Base-by-base conservation (phyloP, 1,139 yeast species). In the Protomyces gravidus region DNA sequence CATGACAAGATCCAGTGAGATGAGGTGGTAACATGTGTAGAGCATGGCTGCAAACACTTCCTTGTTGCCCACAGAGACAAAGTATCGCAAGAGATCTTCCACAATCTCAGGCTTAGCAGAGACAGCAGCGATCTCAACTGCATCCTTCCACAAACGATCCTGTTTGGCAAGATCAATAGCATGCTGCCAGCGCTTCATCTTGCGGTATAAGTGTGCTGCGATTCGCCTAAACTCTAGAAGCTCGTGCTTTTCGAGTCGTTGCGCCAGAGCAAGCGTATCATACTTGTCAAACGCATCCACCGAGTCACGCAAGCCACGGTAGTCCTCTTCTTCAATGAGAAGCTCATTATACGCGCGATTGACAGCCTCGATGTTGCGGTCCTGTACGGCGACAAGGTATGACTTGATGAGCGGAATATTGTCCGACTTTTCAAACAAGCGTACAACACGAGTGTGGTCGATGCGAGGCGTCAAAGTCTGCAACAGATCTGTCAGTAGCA, bases 321-420 rank as follows among this genome's bases (percentile, higher is more conserved):
- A 83, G 72, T 92, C 97, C 73, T 89, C 95, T 75, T 92, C 98
- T 76, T 92, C 99, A 65, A 92, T 89, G 74, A 94, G 80, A 70
- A 92, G 76, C 69, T 90, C 96, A 71, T 92, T 97, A 76, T 92
- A 90, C 25, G 98, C 98, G 67, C 86, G 83, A 75, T 92, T 92
- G 52, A 92, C 97, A 63, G 90, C 84, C 17, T 92, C 83, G 71
- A 88, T 84, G 76, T 92, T 94, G 79, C 89, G 90, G 57, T 83
- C 86, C 74, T 92, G 83, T 6, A 92, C 97, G 58, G 94, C 86
- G 65, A 89, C 86, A 74, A 92, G 80, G 77, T 92, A 92, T 67
- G 97, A 95, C 75, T 90, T 90, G 74, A 92, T 86, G 79, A 92
- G 79, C 67, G 98, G 98, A 72, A 94, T 80, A 75, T 92, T 90